A percentile compares a stretch with the other conserved stretches of the same genome.
phyloP scores from a whole-genome alignment of 106 monocot genomes.

The Narthecium ossifragum region DNA sequence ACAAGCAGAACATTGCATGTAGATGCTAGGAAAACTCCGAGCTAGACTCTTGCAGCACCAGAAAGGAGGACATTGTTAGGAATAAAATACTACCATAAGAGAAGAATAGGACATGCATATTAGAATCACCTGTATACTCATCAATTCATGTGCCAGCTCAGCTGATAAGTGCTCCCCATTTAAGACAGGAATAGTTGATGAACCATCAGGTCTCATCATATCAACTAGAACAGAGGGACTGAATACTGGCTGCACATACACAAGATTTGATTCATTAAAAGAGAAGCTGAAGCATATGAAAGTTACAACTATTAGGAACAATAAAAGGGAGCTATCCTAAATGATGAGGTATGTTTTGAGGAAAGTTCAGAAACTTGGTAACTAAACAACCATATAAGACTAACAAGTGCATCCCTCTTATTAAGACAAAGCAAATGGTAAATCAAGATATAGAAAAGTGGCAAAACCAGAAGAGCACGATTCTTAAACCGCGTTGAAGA shows the following conservation, averaged over 20 bases:
- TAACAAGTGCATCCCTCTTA: too few relatives aligned
- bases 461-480: too few relatives aligned
- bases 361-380: too few relatives aligned
- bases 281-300: too few relatives aligned
- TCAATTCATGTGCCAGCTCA: constrained; percentile 87
- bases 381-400: too few relatives aligned
- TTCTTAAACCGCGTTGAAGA: too few relatives aligned
- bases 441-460: too few relatives aligned
- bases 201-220: constrained; percentile 96
- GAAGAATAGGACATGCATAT: background rate
- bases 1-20: constrained; percentile 89
- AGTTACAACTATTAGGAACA: too few relatives aligned
- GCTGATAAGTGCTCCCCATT: constrained; percentile 68
- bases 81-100: background rate
- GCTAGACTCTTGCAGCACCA: constrained; percentile 81
- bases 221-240: constrained; percentile 81
- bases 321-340: too few relatives aligned
- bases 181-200: constrained; percentile 66
- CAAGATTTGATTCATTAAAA: too few relatives aligned
- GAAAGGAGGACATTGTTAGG: constrained; percentile 16
- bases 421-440: too few relatives aligned
- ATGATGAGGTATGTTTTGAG: too few relatives aligned
- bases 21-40: constrained; percentile 83
- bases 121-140: constrained; percentile 83
- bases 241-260: constrained; percentile 85